Evolutionary conservation across 192 early-diverging fungal genomes (phyloP), one percentile per base, ranked within the genome.

Genomic region (Jimgerdemannia flammicorona): DNA sequence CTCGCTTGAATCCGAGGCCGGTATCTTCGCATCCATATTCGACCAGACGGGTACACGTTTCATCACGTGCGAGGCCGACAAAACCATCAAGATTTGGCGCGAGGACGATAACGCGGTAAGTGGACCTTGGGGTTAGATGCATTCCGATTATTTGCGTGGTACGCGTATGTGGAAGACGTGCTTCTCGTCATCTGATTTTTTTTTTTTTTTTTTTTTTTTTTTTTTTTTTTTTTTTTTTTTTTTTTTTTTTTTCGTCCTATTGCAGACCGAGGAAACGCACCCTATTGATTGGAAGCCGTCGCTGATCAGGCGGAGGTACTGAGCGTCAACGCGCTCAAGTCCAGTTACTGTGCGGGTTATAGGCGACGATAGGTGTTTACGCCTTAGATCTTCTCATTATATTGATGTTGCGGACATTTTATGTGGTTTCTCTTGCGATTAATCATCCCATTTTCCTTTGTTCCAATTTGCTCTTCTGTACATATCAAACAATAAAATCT

Each of bases 11-110:
- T 93, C 91, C 73, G 98, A 99, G 83, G 94, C 94, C 8, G 98
- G 98, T 64, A 91, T 99, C 64, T 97, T 99, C 70, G 93, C 93
- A 75, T 94, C 94, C 65, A 91, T 94, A 3, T 99, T 99, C 90
- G 98, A 99, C 78, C 90, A 89, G 67, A 96, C 97, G 19, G 97
- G 98, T 2, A 88, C 93, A 70, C 92, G 98, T 54, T 85, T 99
- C 67, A 95, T 99, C 74, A 99, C 98, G 3, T 95, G 98, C 75
- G 98, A 99, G 81, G 97, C 97, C 0, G 98, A 99, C 81, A 99
- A 99, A 85, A 96, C 96, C 2, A 96, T 99, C 82, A 99, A 99
- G 86, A 95, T 99, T 69, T 98, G 93, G 90, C 93, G 91, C 71
- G 94, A 97, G 76, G 94, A 97, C 73, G 90, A 92, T 63, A 86